A percentile compares a stretch with the other conserved stretches of the same genome.
Evolutionary conservation across 768 basidiomycete genomes (phyloP).

Genomic region (Tulasnella sp.): DNA sequence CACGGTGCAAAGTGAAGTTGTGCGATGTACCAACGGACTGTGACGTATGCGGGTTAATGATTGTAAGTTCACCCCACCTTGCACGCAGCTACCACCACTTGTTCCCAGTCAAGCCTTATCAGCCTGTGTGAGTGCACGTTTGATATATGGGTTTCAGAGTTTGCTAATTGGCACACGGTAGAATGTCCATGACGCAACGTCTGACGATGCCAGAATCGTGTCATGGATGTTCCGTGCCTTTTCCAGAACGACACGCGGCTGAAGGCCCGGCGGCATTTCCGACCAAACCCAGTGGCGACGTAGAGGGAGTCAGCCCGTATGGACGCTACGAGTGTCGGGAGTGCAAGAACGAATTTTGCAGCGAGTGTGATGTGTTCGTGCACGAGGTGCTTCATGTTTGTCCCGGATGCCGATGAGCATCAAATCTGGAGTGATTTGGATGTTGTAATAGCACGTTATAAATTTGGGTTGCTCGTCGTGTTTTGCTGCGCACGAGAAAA

Average conservation of each 20-base stretch:
- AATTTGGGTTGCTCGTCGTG: not conserved
- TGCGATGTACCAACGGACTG: slow-evolving; percentile 99
- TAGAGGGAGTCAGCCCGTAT: slow-evolving; percentile 65
- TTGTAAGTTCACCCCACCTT: slow-evolving; percentile 93
- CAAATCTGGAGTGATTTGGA: too few species aligned
- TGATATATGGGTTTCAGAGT: slow-evolving; percentile 3
- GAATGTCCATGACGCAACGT: slow-evolving; percentile 28
- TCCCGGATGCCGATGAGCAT: slow-evolving; percentile 39
- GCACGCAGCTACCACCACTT: slow-evolving; percentile 92
- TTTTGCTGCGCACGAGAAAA: not conserved
- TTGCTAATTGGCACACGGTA: slow-evolving; percentile 20
- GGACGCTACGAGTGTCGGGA: slow-evolving; percentile 84
- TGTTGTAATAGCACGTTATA: not conserved
- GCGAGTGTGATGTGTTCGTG: slow-evolving; percentile 91
- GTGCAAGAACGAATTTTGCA: slow-evolving; percentile 79
- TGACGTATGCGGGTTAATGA: slow-evolving; percentile 92
- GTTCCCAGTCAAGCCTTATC: slow-evolving; percentile 84
- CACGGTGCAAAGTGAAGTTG: slow-evolving; percentile 80
- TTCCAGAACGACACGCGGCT: slow-evolving; percentile 37
- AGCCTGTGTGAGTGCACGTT: slow-evolving; percentile 54
- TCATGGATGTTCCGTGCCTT: slow-evolving; percentile 65
- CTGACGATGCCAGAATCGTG: slow-evolving; percentile 35
- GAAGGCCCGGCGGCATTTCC: slow-evolving; percentile 27
- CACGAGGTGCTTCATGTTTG: slow-evolving; percentile 94
- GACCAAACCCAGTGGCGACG: slow-evolving; percentile 18